A percentile compares a stretch with the other conserved stretches of the same genome.
Conservation (phyloP, 345 rosid species). For the Eucalyptus viminalis region DNA sequence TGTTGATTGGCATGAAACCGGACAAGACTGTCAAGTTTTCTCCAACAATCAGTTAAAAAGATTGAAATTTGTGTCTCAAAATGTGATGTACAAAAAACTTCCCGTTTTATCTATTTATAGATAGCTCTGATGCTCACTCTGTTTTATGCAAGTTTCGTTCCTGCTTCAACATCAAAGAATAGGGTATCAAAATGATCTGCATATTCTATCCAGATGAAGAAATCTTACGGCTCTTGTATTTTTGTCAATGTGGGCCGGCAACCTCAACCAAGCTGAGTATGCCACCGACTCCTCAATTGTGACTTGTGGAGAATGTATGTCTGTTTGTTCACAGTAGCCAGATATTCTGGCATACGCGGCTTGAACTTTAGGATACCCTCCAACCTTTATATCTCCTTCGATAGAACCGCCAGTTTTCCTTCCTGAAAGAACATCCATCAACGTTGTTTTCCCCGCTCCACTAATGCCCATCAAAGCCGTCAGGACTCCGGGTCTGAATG, state of each 20-base stretch:
- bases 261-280: slow-evolving; percentile 43
- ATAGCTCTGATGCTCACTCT: neutral
- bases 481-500: slow-evolving; percentile 56
- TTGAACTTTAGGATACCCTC: slow-evolving; percentile 46
- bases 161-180: neutral
- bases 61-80: neutral
- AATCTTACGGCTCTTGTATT: slow-evolving; percentile 14
- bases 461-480: slow-evolving; percentile 64
- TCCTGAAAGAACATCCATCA: slow-evolving; percentile 62
- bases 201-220: neutral
- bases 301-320: slow-evolving; percentile 49
- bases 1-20: neutral
- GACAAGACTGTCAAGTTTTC: neutral
- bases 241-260: slow-evolving; percentile 9
- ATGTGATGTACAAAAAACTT: neutral
- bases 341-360: slow-evolving; percentile 50
- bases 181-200: neutral
- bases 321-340: slow-evolving; percentile 53
- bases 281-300: slow-evolving; percentile 41
- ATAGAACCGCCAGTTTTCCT: slow-evolving; percentile 40
- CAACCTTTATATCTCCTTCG: slow-evolving; percentile 37
- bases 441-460: slow-evolving; percentile 73
- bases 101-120: neutral
- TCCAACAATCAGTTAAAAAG: neutral
- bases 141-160: neutral